A percentile compares a stretch with the other conserved stretches of the same genome.
Conservation (phyloP, 257 asterid genomes). For the Fraxinus excelsior region DNA sequence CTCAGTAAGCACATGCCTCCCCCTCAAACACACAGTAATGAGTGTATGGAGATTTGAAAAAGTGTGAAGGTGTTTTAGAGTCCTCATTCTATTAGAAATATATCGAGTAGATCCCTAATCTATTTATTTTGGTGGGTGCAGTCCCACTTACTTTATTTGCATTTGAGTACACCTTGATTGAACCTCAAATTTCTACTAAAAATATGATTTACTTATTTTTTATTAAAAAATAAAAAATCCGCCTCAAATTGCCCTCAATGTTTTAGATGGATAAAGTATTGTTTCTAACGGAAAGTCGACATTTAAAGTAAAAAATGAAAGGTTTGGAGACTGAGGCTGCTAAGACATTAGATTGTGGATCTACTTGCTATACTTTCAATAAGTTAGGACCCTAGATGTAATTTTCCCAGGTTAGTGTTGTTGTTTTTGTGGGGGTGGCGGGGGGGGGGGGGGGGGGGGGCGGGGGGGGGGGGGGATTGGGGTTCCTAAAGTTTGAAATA, state of each 20-base stretch:
- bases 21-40: background rate
- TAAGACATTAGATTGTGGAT: background rate
- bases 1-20: slow-evolving; percentile 55
- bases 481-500: background rate
- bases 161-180: background rate
- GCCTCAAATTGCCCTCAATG: too few relatives aligned
- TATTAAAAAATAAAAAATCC: too few relatives aligned
- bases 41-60: background rate
- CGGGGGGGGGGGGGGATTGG: background rate
- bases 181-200: too few relatives aligned
- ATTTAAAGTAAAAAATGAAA: too few relatives aligned
- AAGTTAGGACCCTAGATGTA: background rate
- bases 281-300: too few relatives aligned
- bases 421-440: too few relatives aligned
- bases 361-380: background rate
- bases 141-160: background rate
- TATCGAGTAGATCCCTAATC: background rate
- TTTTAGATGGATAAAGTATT: too few relatives aligned
- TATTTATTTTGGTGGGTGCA: background rate
- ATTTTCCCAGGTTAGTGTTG: background rate
- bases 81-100: background rate
- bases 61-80: too few relatives aligned
- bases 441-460: background rate
- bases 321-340: background rate
- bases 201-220: too few relatives aligned